phyloP scores from a whole-genome alignment of 345 rosid species.

The Camelina neglecta region DNA sequence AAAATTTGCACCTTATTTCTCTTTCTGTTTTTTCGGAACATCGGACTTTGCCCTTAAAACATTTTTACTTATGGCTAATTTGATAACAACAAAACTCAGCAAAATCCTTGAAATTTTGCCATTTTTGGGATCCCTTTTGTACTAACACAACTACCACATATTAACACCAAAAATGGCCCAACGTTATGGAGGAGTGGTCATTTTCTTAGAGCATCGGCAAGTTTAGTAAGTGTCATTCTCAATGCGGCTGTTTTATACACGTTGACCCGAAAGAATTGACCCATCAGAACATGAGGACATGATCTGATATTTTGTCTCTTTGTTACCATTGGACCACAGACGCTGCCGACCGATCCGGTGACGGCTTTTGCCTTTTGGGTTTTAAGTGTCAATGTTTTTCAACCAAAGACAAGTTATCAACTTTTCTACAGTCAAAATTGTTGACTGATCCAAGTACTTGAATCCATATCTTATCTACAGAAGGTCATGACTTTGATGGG shows the following conservation, averaged over 20 bases:
- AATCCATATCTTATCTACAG: constrained; percentile 2
- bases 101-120: constrained; percentile 13
- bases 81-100: neutral
- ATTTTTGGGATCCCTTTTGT: neutral
- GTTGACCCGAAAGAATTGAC: constrained; percentile 41
- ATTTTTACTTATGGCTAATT: neutral
- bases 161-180: constrained; percentile 34
- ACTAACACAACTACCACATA: constrained; percentile 15
- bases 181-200: constrained; percentile 36
- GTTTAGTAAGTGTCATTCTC: constrained; percentile 39
- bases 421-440: constrained; percentile 26
- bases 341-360: constrained; percentile 34
- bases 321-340: constrained; percentile 44
- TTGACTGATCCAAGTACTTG: constrained; percentile 25
- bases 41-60: neutral
- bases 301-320: constrained; percentile 38
- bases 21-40: neutral
- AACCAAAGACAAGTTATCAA: constrained; percentile 9
- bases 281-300: constrained; percentile 31
- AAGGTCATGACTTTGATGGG: constrained; percentile 5
- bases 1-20: neutral
- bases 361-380: constrained; percentile 40
- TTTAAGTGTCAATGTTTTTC: constrained; percentile 22
- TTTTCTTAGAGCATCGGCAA: constrained; percentile 35
- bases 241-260: constrained; percentile 28